phyloP scores from a whole-genome alignment of 805 yeast species.

The Yamadazyma paraphyllophila region DNA sequence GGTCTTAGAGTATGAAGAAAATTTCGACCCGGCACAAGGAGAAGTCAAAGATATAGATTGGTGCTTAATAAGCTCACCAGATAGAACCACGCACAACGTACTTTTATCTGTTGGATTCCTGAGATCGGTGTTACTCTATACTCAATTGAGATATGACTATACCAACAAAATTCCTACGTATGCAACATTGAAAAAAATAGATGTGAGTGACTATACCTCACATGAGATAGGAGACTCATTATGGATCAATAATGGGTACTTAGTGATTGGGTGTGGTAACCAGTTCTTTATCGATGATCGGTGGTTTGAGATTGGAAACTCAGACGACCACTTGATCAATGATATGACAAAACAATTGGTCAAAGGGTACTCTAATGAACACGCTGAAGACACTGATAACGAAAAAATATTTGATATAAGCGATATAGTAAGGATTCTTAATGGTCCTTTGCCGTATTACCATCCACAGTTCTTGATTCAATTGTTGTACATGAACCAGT shows the following conservation, averaged over 20 bases:
- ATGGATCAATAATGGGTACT: conserved; percentile 77
- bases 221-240: conserved; percentile 86
- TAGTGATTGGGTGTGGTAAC: conserved; percentile 86
- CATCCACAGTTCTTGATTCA: conserved; percentile 90
- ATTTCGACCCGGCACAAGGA: conserved; percentile 30
- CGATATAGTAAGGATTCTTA: conserved; percentile 70
- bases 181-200: conserved; percentile 70
- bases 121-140: conserved; percentile 60
- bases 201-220: conserved; percentile 66
- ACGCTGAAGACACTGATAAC: conserved; percentile 3
- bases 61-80: conserved; percentile 55
- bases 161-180: conserved; percentile 78
- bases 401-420: conserved; percentile 45
- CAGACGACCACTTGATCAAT: conserved; percentile 43
- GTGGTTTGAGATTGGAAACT: conserved; percentile 33
- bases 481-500: conserved; percentile 60
- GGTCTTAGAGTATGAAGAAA: conserved; percentile 61
- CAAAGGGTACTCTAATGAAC: conserved; percentile 24
- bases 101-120: conserved; percentile 79
- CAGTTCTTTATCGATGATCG: conserved; percentile 84
- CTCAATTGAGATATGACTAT: conserved; percentile 85
- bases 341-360: conserved; percentile 45
- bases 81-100: conserved; percentile 34
- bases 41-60: conserved; percentile 76
- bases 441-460: conserved; percentile 86